phyloP scores from a whole-genome alignment of 2,329 filamentous ascomycete genomes.

The Colletotrichum tamarilloi region DNA sequence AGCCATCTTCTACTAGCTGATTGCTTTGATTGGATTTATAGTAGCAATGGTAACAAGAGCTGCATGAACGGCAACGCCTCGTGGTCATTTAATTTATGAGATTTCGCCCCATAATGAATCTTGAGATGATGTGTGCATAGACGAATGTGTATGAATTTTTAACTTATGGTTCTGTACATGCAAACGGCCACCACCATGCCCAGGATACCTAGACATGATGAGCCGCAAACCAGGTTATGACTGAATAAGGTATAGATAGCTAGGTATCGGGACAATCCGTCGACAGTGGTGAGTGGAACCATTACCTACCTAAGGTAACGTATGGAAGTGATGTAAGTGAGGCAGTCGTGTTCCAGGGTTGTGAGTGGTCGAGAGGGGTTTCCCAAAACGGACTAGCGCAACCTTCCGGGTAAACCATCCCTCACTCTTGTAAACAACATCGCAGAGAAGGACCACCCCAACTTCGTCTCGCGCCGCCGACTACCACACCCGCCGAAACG shows the following conservation, averaged over 20 bases:
- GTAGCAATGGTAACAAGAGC: slow-evolving; percentile 36
- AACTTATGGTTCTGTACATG: too few species aligned
- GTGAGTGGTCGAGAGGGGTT: slow-evolving; percentile 28
- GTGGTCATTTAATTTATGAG: background rate
- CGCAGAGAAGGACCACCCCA: slow-evolving; percentile 18
- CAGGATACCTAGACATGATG: background rate
- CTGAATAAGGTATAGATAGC: too few species aligned
- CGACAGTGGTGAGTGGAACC: background rate
- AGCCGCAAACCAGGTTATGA: background rate
- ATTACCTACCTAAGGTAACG: too few species aligned
- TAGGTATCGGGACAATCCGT: background rate
- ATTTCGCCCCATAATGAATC: background rate
- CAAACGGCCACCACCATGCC: too few species aligned
- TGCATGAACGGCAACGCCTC: slow-evolving; percentile 32
- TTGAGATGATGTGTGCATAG: too few species aligned
- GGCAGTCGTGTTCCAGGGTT: slow-evolving; percentile 35
- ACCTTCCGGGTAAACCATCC: slow-evolving; percentile 23
- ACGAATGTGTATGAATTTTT: too few species aligned
- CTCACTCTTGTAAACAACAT: slow-evolving; percentile 40
- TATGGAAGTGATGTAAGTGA: slow-evolving; percentile 9
- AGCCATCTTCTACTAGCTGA: slow-evolving; percentile 15
- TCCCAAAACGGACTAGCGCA: slow-evolving; percentile 38
- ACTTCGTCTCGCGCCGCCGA: slow-evolving; percentile 21
- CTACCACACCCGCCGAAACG: slow-evolving; percentile 12
- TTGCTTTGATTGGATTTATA: slow-evolving; percentile 35